These are phyloP conservation scores for Aristolochia contorta DNA, from an alignment of 164 flowering plant species.

Conservation along the genomic window DNA sequence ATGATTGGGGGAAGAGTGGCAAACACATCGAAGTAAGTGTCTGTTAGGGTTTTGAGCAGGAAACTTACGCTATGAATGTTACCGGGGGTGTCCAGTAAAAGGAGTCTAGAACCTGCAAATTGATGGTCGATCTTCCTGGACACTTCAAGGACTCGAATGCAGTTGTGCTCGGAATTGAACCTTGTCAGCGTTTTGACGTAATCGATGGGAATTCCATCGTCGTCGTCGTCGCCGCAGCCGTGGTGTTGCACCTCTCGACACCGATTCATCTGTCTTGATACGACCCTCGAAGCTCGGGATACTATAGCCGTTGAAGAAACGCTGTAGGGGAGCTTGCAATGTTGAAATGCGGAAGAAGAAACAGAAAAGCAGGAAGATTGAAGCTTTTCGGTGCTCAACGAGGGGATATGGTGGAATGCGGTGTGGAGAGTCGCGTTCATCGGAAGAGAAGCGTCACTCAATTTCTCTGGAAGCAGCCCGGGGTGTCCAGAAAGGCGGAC, in stretches of 20 bases:
- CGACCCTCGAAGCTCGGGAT: too few relatives aligned
- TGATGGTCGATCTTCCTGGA: constrained; percentile 70
- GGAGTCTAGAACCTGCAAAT: constrained; percentile 74
- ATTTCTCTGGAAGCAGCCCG: too few relatives aligned
- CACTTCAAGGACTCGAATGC: constrained; percentile 72
- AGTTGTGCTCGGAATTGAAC: constrained; percentile 70
- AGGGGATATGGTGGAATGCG: too few relatives aligned
- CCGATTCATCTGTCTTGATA: too few relatives aligned
- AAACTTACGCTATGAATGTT: constrained; percentile 84
- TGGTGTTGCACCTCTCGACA: neutral
- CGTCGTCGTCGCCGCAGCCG: constrained; percentile 2
- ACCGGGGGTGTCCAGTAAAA: constrained; percentile 78
- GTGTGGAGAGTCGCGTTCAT: too few relatives aligned
- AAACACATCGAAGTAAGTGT: constrained; percentile 76
- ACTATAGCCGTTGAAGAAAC: too few relatives aligned
- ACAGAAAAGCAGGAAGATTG: too few relatives aligned
- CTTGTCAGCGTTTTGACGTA: constrained; percentile 48
- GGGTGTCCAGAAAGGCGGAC: too few relatives aligned
- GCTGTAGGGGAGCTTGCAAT: too few relatives aligned
- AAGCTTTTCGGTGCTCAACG: too few relatives aligned
- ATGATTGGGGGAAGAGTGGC: constrained; percentile 69
- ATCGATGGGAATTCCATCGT: constrained; percentile 51
- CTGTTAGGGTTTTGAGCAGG: constrained; percentile 40
- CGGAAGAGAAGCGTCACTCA: too few relatives aligned
- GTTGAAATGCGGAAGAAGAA: too few relatives aligned